A percentile compares a stretch with the other conserved stretches of the same genome.
These are phyloP conservation scores for Pinus taeda DNA, from an alignment of 75 land plant genomes.

Conservation along the genomic window DNA sequence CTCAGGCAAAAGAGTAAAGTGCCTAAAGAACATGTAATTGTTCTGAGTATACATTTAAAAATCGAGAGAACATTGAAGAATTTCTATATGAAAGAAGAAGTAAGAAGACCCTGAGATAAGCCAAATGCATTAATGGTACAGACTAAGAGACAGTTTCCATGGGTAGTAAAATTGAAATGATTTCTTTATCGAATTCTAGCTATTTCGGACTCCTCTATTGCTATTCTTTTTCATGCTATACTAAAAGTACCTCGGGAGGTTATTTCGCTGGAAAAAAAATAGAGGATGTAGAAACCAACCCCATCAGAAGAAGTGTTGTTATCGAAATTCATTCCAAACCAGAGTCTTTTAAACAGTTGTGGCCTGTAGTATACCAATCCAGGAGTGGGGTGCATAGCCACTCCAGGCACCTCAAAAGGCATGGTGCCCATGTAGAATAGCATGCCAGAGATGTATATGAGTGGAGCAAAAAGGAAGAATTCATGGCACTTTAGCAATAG, in stretches of 20 bases:
- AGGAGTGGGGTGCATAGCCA: constrained; percentile 8
- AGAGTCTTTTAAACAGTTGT: constrained; percentile 28
- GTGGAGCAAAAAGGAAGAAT: constrained; percentile 30
- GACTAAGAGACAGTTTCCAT: too few relatives aligned
- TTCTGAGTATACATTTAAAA: too few relatives aligned
- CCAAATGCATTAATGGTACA: too few relatives aligned
- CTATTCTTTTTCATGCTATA: neutral
- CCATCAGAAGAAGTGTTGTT: constrained; percentile 33
- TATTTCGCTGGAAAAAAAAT: too few relatives aligned
- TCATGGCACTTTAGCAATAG: constrained; percentile 24
- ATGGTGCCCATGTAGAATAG: constrained; percentile 39
- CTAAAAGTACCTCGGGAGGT: too few relatives aligned
- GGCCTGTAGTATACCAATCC: constrained; percentile 44
- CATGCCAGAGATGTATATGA: constrained; percentile 40
- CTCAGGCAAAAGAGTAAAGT: too few relatives aligned
- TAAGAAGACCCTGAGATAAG: too few relatives aligned
- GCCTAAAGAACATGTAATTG: too few relatives aligned
- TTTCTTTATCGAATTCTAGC: too few relatives aligned
- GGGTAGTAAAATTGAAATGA: too few relatives aligned
- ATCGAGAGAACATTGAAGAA: too few relatives aligned
- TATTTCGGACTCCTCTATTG: neutral
- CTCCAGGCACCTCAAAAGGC: constrained; percentile 16
- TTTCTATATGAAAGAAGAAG: too few relatives aligned
- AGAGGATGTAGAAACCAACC: constrained; percentile 19
- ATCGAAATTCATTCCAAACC: constrained; percentile 36